phyloP scores from a whole-genome alignment of 2,329 filamentous ascomycete genomes.

The Aspergillus latus region DNA sequence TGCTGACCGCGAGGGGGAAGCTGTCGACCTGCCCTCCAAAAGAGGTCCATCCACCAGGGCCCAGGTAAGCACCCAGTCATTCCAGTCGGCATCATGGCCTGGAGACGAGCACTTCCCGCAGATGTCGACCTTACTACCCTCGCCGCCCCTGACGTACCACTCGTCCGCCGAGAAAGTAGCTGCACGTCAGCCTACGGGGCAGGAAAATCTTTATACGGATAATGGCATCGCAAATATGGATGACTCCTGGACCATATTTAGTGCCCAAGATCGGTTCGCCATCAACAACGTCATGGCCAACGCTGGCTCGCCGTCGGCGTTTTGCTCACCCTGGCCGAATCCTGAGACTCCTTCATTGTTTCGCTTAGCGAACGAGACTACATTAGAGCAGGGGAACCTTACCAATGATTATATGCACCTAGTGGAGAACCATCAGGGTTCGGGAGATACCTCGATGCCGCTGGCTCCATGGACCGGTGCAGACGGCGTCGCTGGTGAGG shows the following conservation, averaged over 20 bases:
- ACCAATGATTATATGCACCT: not conserved
- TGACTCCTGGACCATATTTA: constrained; percentile 1
- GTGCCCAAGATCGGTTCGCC: not conserved
- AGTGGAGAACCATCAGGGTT: not conserved
- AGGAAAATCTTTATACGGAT: not conserved
- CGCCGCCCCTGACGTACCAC: not conserved
- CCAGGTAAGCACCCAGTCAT: not conserved
- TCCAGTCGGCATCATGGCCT: not conserved
- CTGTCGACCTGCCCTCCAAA: not conserved
- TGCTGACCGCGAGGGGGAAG: not conserved
- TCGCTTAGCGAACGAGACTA: not conserved
- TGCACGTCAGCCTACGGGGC: not conserved
- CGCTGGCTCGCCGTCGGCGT: not conserved
- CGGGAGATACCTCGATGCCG: not conserved
- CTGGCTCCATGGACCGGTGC: not conserved
- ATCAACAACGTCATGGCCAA: constrained; percentile 1
- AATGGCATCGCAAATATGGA: not conserved
- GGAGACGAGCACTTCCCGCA: not conserved
- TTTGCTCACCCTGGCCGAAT: not conserved
- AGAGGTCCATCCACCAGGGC: not conserved
- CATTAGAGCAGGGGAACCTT: not conserved
- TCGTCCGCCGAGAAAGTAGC: not conserved
- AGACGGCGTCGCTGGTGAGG: not conserved
- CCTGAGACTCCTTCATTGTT: constrained; percentile 1
- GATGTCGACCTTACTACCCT: not conserved